Percentiles rank a stretch among this genome's conserved stretches.
These are phyloP conservation scores for Evernia prunastri DNA, from an alignment of 495 filamentous ascomycete species.

Conservation along the genomic window DNA sequence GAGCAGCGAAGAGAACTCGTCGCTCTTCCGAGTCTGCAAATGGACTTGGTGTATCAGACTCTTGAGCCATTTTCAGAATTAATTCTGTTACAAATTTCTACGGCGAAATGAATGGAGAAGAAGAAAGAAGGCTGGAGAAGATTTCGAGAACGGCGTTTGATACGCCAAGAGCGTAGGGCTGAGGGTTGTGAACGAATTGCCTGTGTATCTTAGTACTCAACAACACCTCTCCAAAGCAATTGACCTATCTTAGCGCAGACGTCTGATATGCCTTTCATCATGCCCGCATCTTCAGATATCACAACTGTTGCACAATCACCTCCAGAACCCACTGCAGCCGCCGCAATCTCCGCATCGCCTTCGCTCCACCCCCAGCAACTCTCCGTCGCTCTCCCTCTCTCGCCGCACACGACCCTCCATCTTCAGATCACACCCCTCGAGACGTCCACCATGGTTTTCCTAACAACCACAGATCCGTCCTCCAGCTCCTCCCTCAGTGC, in stretches of 20 bases:
- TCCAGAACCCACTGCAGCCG: neutral
- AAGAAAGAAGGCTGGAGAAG: neutral
- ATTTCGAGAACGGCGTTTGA: neutral
- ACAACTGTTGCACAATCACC: neutral
- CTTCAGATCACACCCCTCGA: conserved; percentile 64
- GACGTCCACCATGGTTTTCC: conserved; percentile 63
- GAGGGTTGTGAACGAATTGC: neutral
- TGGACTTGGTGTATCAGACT: conserved; percentile 32
- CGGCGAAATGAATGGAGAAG: neutral
- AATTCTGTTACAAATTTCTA: neutral
- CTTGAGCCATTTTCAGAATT: neutral
- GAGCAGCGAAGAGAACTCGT: conserved; percentile 63
- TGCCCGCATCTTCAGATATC: conserved; percentile 17
- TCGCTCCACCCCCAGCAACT: conserved; percentile 48
- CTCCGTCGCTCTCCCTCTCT: conserved; percentile 69
- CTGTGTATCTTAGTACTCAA: neutral
- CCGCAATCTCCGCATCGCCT: neutral
- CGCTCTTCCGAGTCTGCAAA: conserved; percentile 69
- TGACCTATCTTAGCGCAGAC: neutral
- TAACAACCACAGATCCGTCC: conserved; percentile 54
- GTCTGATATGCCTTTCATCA: conserved; percentile 21
- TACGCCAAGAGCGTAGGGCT: neutral
- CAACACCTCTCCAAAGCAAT: neutral
- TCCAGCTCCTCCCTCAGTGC: conserved; percentile 37
- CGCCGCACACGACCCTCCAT: conserved; percentile 71